phyloP scores from a whole-genome alignment of 140 eudicot genomes.

The Ambrosia hybrid region DNA sequence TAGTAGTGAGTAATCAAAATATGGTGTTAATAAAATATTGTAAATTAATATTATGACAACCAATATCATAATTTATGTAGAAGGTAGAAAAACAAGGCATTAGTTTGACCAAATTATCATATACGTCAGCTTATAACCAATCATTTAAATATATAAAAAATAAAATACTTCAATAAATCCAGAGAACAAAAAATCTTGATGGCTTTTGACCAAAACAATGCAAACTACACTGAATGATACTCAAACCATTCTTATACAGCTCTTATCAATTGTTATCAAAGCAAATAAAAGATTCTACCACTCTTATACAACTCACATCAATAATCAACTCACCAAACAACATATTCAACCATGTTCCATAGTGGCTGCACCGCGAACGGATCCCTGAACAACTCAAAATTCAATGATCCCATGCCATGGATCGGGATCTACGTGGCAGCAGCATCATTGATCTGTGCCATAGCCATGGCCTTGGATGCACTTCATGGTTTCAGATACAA shows the following conservation, averaged over 20 bases:
- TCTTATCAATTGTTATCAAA: background rate
- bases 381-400: constrained; percentile 46
- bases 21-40: too few species aligned
- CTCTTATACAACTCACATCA: constrained; percentile 17
- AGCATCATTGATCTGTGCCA: constrained; percentile 56
- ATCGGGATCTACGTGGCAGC: constrained; percentile 69
- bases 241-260: background rate
- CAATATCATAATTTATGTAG: background rate
- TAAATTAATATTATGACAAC: background rate
- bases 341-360: constrained; percentile 27
- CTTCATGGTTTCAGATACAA: constrained; percentile 48
- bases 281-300: constrained; percentile 8
- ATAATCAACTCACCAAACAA: constrained; percentile 1
- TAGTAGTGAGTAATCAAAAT: too few species aligned
- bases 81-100: background rate
- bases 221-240: too few species aligned
- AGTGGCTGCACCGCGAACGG: constrained; percentile 58
- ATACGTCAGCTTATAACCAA: background rate
- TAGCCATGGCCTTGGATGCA: constrained; percentile 68
- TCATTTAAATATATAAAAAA: background rate
- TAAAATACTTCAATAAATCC: background rate
- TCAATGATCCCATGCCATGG: constrained; percentile 79
- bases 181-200: background rate
- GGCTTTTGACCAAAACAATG: background rate
- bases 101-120: background rate